phyloP scores from a whole-genome alignment of 1,284 basidiomycete genomes.

The Abortiporus biennis region DNA sequence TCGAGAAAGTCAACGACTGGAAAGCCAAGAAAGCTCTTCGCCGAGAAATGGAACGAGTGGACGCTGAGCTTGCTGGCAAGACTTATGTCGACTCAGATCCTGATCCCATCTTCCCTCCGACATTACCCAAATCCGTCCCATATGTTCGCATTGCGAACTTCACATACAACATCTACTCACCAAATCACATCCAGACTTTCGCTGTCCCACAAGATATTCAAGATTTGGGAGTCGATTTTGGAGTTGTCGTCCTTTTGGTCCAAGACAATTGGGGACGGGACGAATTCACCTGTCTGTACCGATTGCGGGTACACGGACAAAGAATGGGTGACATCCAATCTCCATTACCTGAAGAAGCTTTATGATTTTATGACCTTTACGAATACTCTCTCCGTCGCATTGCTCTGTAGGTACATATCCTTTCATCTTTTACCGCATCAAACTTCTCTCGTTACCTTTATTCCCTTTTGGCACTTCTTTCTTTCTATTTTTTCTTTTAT shows the following conservation, averaged over 20 bases:
- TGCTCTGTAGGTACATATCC: too few relatives aligned
- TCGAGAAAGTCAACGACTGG: slow-evolving; percentile 51
- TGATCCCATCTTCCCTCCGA: slow-evolving; percentile 40
- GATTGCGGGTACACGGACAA: slow-evolving; percentile 73
- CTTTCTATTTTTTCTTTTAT: too few relatives aligned
- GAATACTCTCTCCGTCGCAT: too few relatives aligned
- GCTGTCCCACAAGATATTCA: slow-evolving; percentile 61
- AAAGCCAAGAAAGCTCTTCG: slow-evolving; percentile 32
- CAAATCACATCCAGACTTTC: slow-evolving; percentile 83
- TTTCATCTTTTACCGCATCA: too few relatives aligned
- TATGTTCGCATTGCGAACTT: slow-evolving; percentile 77
- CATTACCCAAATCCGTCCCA: slow-evolving; percentile 46
- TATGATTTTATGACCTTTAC: too few relatives aligned
- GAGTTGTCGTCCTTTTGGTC: slow-evolving; percentile 74
- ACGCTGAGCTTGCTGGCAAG: slow-evolving; percentile 30
- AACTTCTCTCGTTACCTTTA: too few relatives aligned
- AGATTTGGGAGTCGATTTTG: slow-evolving; percentile 72
- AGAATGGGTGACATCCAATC: slow-evolving; percentile 23
- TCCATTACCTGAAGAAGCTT: slow-evolving; percentile 21
- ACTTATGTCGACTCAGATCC: slow-evolving; percentile 23
- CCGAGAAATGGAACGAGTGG: slow-evolving; percentile 25
- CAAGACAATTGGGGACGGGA: slow-evolving; percentile 83
- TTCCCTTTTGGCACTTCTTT: too few relatives aligned
- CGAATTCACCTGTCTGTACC: slow-evolving; percentile 87
- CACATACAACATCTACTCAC: slow-evolving; percentile 69